These are phyloP conservation scores for Lyophyllum shimeji DNA, from an alignment of 768 basidiomycete species.

Conservation along the genomic window DNA sequence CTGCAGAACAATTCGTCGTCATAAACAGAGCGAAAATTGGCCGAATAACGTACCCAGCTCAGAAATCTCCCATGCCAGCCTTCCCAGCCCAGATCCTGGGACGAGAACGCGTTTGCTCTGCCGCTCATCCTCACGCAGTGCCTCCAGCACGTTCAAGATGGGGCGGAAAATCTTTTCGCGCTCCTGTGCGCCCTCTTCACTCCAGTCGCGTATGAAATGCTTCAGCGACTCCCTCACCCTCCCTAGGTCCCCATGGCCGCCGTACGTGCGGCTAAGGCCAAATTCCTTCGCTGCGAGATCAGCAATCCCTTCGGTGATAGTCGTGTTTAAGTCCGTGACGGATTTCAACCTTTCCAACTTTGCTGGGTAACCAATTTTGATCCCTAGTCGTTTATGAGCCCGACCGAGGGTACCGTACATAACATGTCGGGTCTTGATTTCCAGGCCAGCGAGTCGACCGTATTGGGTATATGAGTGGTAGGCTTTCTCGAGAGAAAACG, in stretches of 20 bases:
- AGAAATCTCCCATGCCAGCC: conserved; percentile 70
- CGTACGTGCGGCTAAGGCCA: conserved; percentile 13
- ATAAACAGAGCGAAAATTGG: neutral
- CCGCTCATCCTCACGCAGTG: conserved; percentile 28
- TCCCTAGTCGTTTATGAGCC: conserved; percentile 46
- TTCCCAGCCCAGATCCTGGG: conserved; percentile 63
- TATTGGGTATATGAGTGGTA: conserved; percentile 45
- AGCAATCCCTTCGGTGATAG: conserved; percentile 40
- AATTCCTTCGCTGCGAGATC: conserved; percentile 32
- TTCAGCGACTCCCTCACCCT: conserved; percentile 60
- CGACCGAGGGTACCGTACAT: conserved; percentile 46
- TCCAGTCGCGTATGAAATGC: conserved; percentile 75
- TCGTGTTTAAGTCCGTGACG: conserved; percentile 38
- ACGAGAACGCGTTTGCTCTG: conserved; percentile 47
- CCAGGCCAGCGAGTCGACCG: conserved; percentile 36
- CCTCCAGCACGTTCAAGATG: conserved; percentile 47
- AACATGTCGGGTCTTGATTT: conserved; percentile 38
- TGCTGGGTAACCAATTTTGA: conserved; percentile 50
- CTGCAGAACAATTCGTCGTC: conserved; percentile 23
- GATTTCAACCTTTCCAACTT: conserved; percentile 48
- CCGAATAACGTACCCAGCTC: conserved; percentile 42
- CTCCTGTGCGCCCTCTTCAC: conserved; percentile 52
- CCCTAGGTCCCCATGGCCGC: conserved; percentile 37
- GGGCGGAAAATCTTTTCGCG: conserved; percentile 56
- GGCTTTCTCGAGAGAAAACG: conserved; percentile 47